Base-by-base conservation (phyloP, 2,329 filamentous ascomycete genomes). In the Fusarium tuaranense region DNA sequence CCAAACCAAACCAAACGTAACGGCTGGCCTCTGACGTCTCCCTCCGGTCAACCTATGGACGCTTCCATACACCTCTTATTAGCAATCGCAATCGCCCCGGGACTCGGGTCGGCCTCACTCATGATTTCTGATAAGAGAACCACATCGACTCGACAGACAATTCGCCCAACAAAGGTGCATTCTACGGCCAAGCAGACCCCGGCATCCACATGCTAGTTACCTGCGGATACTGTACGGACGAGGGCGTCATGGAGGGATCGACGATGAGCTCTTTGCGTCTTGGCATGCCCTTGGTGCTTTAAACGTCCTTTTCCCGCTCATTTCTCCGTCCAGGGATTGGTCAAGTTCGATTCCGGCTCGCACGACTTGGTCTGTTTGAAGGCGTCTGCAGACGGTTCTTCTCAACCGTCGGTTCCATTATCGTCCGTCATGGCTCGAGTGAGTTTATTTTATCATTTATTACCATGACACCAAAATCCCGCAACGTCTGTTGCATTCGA, bases 201-300 rank as follows among this genome's bases (percentile, higher is more conserved):
- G 20, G 65, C 64, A 74, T 69, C 72, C 63, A 65, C 67, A 67
- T 68, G 71, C 71, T 71, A 71, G 71, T 71, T 71, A 71, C 63
- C 48, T 20, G 46, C 62, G 46, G 62, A 64, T 64, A 64, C 46
- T 55, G 62, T 16, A 41, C 36, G 22, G 32, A 39, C 22, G 44
- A 67, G 64, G 55, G 61, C 72, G 72, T 75, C 72, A 75, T 75
- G 69, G 68, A 65, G 72, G 57, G 72, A 73, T 75, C 72, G 69
- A 65, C 72, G 70, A 75, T 58, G 72, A 65, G 60, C 55, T 63
- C 53, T 72, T 63, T 63, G 44, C 16, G 70, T 73, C 72, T 75
- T 75, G 72, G 72, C 72, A 64, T 64, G 63, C 53, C 51, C 25
- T 53, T 53, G 44, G 61, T 63, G 44, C 51, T 38, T 16, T 67